Evolutionary conservation across 306 rosid species (phyloP), one percentile per base, ranked within the genome.

Genomic region (Lotus japonicus): DNA sequence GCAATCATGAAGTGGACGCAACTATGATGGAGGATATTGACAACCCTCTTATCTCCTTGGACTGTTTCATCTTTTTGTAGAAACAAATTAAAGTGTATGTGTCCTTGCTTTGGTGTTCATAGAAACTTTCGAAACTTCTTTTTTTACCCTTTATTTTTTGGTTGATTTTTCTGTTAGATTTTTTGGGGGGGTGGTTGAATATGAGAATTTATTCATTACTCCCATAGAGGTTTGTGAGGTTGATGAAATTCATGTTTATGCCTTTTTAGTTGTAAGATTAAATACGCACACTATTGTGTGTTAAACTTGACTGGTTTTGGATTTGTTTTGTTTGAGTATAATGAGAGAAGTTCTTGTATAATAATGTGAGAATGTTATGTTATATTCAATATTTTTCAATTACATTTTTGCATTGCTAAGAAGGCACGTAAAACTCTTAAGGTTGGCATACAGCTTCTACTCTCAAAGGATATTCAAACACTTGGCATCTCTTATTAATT

Each of bases 41-140:
- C n/a, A 89, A 90, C 72, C 97, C 96, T 45, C 83, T 88, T 58
- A 88, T 92, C 62, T 79, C 94, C 67, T 81, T 92, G 83, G 97
- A 92, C 70, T 92, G 97, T 65, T 92, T 92, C 72, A 92, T 92
- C 75, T 89, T 92, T 79, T 52, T 89, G 58, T 92, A 89, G 88
- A 68, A 33, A 45, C 36, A 3, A 6, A 35, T 42, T 50, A 21
- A 1, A 21, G 65, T 57, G 45, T 31, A 57, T 61, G 11, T 9
- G 21, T 59, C 33, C 67, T 53, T 58, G 2, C 21, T n/a, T 68
- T 71, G 18, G 68, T 77, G 63, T 43, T 2, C 39, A 60, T 72
- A 65, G 9, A 66, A 51, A 13, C 48, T 52, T 52, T 57, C 3
- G 23, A 36, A 64, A 67, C 46, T 26, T 15, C 11, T 68, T n/a